phyloP scores from a whole-genome alignment of 1,139 yeast species.

The Saccharomyces hybrid region DNA sequence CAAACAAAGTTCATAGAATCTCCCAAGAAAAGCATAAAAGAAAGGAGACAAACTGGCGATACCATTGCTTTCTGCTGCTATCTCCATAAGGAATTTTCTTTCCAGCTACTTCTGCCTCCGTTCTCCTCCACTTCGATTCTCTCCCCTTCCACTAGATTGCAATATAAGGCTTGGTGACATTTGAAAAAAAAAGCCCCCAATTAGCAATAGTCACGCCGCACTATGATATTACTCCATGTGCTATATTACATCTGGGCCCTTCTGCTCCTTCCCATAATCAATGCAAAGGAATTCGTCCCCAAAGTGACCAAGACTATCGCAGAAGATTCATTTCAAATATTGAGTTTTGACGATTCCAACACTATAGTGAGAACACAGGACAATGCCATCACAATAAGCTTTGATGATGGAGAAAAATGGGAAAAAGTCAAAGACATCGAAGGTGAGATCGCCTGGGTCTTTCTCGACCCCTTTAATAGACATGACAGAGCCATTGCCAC shows the following conservation, averaged over 20 bases:
- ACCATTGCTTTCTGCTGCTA: neutral
- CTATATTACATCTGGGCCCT: constrained; percentile 1
- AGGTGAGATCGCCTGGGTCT: constrained; percentile 4
- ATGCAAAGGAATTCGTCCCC: constrained; percentile 13
- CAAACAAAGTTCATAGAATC: neutral
- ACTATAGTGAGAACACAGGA: constrained; percentile 14
- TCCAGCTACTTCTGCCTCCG: neutral
- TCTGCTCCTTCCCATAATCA: constrained; percentile 1
- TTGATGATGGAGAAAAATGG: constrained; percentile 27
- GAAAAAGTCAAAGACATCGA: constrained; percentile 8
- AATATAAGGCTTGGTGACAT: neutral
- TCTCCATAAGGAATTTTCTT: neutral
- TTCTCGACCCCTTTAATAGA: constrained; percentile 15
- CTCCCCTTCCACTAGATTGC: neutral
- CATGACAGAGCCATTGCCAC: constrained; percentile 21
- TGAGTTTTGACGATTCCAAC: constrained; percentile 27
- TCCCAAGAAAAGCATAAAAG: neutral
- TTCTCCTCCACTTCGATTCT: neutral
- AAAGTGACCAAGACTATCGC: constrained; percentile 12
- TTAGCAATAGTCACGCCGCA: neutral
- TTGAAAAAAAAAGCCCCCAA: neutral
- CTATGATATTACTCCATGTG: constrained; percentile 4
- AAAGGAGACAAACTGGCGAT: neutral
- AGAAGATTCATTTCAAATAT: constrained; percentile 5
- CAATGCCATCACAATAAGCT: constrained; percentile 12